phyloP scores from a whole-genome alignment of 2,329 filamentous ascomycete genomes.

The Calonectria honghensis region DNA sequence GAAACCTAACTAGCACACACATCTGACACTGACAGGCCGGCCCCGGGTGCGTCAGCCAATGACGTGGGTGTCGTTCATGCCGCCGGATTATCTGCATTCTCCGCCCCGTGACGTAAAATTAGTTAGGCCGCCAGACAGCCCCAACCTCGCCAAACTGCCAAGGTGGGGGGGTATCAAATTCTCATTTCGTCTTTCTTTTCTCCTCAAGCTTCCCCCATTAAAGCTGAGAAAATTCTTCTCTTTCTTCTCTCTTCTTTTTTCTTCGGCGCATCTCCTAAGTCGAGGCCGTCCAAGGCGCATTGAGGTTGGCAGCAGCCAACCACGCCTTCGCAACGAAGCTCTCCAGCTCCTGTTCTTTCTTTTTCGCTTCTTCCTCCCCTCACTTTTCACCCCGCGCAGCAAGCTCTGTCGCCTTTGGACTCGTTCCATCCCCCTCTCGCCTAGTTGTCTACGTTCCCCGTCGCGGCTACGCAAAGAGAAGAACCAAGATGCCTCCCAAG shows the following conservation, averaged over 20 bases:
- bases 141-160: slow-evolving; percentile 54
- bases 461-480: slow-evolving; percentile 77
- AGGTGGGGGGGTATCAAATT: slow-evolving; percentile 58
- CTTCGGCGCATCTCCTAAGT: slow-evolving; percentile 50
- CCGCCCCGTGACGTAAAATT: slow-evolving; percentile 38
- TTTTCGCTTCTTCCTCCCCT: slow-evolving; percentile 72
- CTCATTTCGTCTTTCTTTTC: slow-evolving; percentile 53
- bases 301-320: slow-evolving; percentile 66
- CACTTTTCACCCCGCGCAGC: slow-evolving; percentile 75
- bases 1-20: slow-evolving; percentile 20
- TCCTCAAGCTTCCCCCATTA: slow-evolving; percentile 48
- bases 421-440: slow-evolving; percentile 71
- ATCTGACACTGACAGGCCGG: slow-evolving; percentile 18
- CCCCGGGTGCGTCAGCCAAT: slow-evolving; percentile 48
- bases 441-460: slow-evolving; percentile 69
- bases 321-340: slow-evolving; percentile 65
- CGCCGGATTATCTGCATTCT: slow-evolving; percentile 45
- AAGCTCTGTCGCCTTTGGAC: slow-evolving; percentile 77
- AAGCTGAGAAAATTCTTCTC: slow-evolving; percentile 47
- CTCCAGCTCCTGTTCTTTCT: slow-evolving; percentile 57
- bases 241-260: slow-evolving; percentile 43
- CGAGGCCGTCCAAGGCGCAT: slow-evolving; percentile 55
- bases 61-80: slow-evolving; percentile 43
- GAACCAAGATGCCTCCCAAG: slow-evolving; percentile 95
- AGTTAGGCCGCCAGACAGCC: slow-evolving; percentile 44